Evolutionary conservation across 495 filamentous ascomycete species (phyloP).

Genomic region (Clohesyomyces aquaticus): DNA sequence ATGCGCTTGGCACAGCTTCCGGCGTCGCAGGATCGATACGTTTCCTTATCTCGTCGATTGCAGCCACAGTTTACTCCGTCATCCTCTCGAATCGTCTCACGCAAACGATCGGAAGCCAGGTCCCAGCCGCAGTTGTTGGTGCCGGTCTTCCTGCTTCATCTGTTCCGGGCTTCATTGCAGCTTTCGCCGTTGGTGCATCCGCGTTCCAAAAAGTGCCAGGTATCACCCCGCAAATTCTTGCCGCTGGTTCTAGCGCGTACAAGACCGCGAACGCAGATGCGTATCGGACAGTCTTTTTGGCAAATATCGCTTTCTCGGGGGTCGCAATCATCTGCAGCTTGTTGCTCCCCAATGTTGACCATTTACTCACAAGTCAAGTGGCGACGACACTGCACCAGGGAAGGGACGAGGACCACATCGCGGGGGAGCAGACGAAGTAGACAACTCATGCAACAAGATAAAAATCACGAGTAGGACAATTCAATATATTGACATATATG

Average conservation of each 20-base stretch:
- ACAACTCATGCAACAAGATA: no score
- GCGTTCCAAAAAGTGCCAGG: constrained; percentile 32
- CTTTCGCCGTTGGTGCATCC: constrained; percentile 17
- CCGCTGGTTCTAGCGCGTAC: constrained; percentile 28
- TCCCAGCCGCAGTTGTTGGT: constrained; percentile 21
- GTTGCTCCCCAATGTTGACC: constrained; percentile 31
- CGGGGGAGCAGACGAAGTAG: no score
- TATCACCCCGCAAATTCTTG: constrained; percentile 23
- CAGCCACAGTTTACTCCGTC: constrained; percentile 21
- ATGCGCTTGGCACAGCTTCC: constrained; percentile 28
- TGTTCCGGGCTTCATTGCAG: constrained; percentile 23
- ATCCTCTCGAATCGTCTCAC: constrained; percentile 32
- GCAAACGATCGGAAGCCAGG: constrained; percentile 13
- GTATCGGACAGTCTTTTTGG: constrained; percentile 34
- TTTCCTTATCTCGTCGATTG: constrained; percentile 23
- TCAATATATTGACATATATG: no score
- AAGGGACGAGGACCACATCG: no score
- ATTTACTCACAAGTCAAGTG: constrained; percentile 14
- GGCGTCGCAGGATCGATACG: constrained; percentile 28
- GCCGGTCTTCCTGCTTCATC: constrained; percentile 29
- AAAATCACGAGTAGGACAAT: no score
- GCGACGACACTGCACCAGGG: constrained; percentile 24
- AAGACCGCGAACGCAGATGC: constrained; percentile 33
- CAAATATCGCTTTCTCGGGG: constrained; percentile 35
- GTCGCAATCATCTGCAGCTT: constrained; percentile 30